These are phyloP conservation scores for Nothophytophthora sp. DNA, from an alignment of 352 stramenopile species.

Conservation along the genomic window DNA sequence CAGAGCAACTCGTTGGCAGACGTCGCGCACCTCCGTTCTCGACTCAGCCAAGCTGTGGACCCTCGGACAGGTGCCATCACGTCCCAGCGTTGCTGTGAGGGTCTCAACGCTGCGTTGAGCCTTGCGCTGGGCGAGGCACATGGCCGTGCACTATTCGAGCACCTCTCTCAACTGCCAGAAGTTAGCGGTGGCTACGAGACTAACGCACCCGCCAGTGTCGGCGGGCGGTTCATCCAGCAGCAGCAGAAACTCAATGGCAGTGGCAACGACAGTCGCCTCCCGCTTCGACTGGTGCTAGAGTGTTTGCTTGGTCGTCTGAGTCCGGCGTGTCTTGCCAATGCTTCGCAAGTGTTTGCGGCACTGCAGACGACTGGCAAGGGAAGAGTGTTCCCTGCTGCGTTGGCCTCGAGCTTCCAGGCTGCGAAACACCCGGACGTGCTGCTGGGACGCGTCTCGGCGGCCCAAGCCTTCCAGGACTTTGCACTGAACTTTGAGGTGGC, in stretches of 20 bases:
- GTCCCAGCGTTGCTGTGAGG: slow-evolving; percentile 39
- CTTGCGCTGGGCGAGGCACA: slow-evolving; percentile 44
- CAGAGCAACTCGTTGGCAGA: slow-evolving; percentile 43
- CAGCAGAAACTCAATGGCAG: slow-evolving; percentile 24
- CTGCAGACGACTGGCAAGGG: slow-evolving; percentile 52
- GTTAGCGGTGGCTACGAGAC: slow-evolving; percentile 1
- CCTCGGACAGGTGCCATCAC: slow-evolving; percentile 54
- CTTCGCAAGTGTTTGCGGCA: slow-evolving; percentile 40
- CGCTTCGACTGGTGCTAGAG: slow-evolving; percentile 39
- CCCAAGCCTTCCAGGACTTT: slow-evolving; percentile 72
- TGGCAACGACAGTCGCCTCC: slow-evolving; percentile 25
- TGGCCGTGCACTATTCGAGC: slow-evolving; percentile 52
- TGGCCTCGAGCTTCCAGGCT: slow-evolving; percentile 68
- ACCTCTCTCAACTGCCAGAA: slow-evolving; percentile 27
- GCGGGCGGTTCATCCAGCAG: slow-evolving; percentile 38
- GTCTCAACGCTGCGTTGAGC: slow-evolving; percentile 35
- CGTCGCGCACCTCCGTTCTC: slow-evolving; percentile 50
- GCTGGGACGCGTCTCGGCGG: slow-evolving; percentile 36
- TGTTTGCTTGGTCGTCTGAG: slow-evolving; percentile 46
- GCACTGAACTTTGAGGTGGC: slow-evolving; percentile 65
- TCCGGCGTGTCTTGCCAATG: slow-evolving; percentile 29
- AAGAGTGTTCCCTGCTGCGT: slow-evolving; percentile 56
- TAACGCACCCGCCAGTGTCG: slow-evolving; percentile 17
- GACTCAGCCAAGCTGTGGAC: slow-evolving; percentile 49
- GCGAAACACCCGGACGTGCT: slow-evolving; percentile 57